Percentiles rank a stretch among this genome's conserved stretches.
Conservation (phyloP, 2,329 filamentous ascomycete genomes). For the Penicillium psychrosexuale region DNA sequence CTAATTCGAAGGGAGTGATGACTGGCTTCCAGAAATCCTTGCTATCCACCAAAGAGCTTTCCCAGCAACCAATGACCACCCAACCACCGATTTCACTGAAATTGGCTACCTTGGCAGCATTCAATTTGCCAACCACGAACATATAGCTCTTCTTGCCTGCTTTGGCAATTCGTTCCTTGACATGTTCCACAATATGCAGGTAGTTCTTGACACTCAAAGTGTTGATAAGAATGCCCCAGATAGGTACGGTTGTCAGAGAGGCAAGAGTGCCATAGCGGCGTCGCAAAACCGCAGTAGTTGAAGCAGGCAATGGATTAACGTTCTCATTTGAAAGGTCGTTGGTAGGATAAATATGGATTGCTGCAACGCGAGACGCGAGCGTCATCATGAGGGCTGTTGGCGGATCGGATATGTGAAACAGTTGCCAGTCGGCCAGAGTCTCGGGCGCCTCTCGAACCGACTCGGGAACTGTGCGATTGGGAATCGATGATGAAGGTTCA, state of each 20-base stretch:
- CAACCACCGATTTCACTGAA: constrained; percentile 93
- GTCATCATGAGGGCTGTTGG: constrained; percentile 81
- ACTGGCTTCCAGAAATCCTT: constrained; percentile 85
- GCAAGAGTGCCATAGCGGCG: constrained; percentile 87
- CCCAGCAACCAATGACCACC: constrained; percentile 98
- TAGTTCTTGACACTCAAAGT: constrained; percentile 92
- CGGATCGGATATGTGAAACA: constrained; percentile 83
- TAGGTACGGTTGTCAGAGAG: constrained; percentile 71
- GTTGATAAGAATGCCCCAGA: constrained; percentile 94
- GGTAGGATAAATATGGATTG: constrained; percentile 74
- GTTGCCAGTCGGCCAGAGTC: constrained; percentile 62
- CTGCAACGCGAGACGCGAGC: constrained; percentile 74
- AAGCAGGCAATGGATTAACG: constrained; percentile 46
- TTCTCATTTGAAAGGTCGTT: constrained; percentile 28
- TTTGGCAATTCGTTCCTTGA: constrained; percentile 68
- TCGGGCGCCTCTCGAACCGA: constrained; percentile 46
- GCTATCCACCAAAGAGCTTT: constrained; percentile 87
- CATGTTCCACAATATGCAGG: constrained; percentile 70
- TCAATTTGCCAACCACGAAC: constrained; percentile 94
- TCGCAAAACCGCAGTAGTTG: constrained; percentile 62
- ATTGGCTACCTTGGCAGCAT: constrained; percentile 92
- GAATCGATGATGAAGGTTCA: constrained; percentile 74
- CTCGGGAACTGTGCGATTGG: constrained; percentile 71
- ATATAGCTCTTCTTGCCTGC: constrained; percentile 95
- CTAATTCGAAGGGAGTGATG: constrained; percentile 91